Evolutionary conservation across 495 filamentous ascomycete genomes (phyloP).

Genomic region (Rostrohypoxylon terebratum): DNA sequence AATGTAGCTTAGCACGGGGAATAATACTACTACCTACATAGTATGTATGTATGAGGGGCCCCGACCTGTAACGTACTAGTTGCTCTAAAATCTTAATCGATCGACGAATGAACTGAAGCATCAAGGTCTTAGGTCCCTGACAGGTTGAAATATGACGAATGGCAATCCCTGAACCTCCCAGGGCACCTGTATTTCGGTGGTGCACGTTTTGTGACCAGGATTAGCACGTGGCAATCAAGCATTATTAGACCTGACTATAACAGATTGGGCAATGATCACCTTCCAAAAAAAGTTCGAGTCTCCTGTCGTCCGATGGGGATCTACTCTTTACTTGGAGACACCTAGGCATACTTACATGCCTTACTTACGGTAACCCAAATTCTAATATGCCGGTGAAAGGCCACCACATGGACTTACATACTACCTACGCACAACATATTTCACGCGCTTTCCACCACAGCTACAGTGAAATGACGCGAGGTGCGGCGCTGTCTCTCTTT

Average conservation of each 20-base stretch:
- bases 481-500: conserved; percentile 2
- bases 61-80: conserved; percentile 4
- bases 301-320: conserved; percentile 6
- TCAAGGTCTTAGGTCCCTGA: not conserved
- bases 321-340: not conserved
- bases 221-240: conserved; percentile 26
- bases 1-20: not conserved
- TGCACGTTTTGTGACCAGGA: not conserved
- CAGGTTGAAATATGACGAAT: conserved; percentile 18
- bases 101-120: not conserved
- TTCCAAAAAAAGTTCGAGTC: not conserved
- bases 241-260: not conserved
- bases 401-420: not conserved
- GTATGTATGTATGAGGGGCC: not conserved
- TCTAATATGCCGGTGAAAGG: not conserved
- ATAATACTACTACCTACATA: too few species aligned
- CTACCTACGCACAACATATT: not conserved
- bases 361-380: too few species aligned
- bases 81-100: not conserved
- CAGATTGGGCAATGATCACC: not conserved
- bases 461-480: not conserved
- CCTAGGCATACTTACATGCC: not conserved
- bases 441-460: not conserved
- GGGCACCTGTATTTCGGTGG: not conserved
- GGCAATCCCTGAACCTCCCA: not conserved